These are phyloP conservation scores for Hebeloma cylindrosporum DNA, from an alignment of 768 basidiomycete species.

Conservation along the genomic window DNA sequence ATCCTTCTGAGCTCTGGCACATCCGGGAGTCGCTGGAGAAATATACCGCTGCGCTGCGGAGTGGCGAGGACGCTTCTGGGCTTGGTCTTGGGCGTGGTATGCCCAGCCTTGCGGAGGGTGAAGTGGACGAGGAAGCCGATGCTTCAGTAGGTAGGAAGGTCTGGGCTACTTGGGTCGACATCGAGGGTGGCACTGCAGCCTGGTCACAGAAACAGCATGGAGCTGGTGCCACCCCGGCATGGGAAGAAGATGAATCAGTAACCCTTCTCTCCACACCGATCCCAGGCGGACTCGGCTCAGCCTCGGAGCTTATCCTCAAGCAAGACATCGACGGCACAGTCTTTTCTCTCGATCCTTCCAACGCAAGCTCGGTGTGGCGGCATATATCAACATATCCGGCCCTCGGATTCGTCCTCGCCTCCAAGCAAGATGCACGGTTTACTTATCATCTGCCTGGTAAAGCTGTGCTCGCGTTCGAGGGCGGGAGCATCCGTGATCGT, in stretches of 20 bases:
- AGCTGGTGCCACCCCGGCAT: not conserved
- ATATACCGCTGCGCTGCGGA: conserved; percentile 67
- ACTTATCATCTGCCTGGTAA: conserved; percentile 65
- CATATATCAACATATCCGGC: conserved; percentile 88
- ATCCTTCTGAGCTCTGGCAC: conserved; percentile 76
- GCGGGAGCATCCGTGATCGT: conserved; percentile 54
- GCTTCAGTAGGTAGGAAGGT: conserved; percentile 64
- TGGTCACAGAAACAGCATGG: conserved; percentile 36
- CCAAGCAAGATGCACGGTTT: conserved; percentile 88
- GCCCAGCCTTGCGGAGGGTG: conserved; percentile 83
- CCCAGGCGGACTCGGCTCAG: conserved; percentile 45
- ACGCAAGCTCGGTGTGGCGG: conserved; percentile 50
- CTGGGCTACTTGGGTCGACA: conserved; percentile 65
- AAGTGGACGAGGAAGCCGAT: conserved; percentile 91
- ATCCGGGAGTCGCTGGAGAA: conserved; percentile 85
- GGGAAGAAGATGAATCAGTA: conserved; percentile 34
- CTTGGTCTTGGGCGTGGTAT: conserved; percentile 66
- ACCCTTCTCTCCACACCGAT: conserved; percentile 70
- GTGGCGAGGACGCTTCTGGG: conserved; percentile 59
- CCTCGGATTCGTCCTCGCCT: conserved; percentile 90
- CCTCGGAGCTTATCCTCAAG: conserved; percentile 59
- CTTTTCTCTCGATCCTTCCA: conserved; percentile 44
- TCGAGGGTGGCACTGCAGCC: conserved; percentile 45
- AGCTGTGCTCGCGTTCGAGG: conserved; percentile 82
- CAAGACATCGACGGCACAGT: conserved; percentile 72